Base-by-base conservation (phyloP, 2,329 filamentous ascomycete species). In the Ceratocystis papillata region DNA sequence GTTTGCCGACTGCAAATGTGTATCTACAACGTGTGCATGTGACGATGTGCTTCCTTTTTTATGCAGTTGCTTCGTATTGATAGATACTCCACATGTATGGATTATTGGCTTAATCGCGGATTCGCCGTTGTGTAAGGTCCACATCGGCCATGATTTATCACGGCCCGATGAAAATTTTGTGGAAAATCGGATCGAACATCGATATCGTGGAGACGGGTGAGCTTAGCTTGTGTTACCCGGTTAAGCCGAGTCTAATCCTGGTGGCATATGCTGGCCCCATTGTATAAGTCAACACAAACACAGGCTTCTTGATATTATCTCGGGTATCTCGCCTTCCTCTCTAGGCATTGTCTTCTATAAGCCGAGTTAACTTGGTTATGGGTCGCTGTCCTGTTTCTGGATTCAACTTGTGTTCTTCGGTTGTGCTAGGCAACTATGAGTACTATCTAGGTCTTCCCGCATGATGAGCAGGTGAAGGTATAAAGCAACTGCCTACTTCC, bases 361-460 rank as follows among this genome's bases (percentile, higher is more conserved):
- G 50, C 20, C 50, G 20, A 28, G 4, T 5, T 20, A 2, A 20
- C 15, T 59, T 37, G 22, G n/a, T 15, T n/a, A 44, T 45, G 41
- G 59, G 33, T 62, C n/a, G 25, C 59, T 25, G 41, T 33, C 37
- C 28, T n/a, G 53, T 37, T 22, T 59, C 53, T 59, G 17, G 3
- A 59, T 33, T 59, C 53, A 59, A 33, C 53, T 17, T 37, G 28
- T 37, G 17, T 59, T 59, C 53, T 59, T 37, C 17, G 20, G 53
- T 59, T 17, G 53, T 59, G 28, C 53, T 59, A 59, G 53, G 53
- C 59, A 41, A 62, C 59, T 28, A 62, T 20, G 6, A 41, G 17
- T 12, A 7, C 20, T 22, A 37, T 10, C 12, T 45, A 50, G 20
- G 2, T 12, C 48, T 41, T 30, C 22, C 20, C 10, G 17, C 30